These are phyloP conservation scores for Plasmodium fragile DNA, from an alignment of 169 alveolate genomes.

Conservation along the genomic window DNA sequence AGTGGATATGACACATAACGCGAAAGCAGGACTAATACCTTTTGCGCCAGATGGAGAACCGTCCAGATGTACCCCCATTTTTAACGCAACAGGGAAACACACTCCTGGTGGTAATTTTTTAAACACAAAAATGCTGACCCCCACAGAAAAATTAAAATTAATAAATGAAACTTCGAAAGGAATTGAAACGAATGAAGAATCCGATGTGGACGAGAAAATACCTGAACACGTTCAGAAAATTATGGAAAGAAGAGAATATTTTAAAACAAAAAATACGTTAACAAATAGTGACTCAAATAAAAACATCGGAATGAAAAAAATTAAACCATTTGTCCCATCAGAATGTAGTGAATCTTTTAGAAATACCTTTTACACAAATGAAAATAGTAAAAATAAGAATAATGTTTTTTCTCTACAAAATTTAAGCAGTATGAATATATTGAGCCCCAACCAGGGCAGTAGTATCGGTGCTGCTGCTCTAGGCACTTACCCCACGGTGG, in stretches of 20 bases:
- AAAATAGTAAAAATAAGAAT: constrained; percentile 46
- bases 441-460: neutral
- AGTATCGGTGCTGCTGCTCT: neutral
- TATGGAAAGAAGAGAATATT: constrained; percentile 75
- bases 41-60: neutral
- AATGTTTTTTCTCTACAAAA: constrained; percentile 41
- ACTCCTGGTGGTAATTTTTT: neutral
- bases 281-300: constrained; percentile 4
- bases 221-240: constrained; percentile 73
- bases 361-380: constrained; percentile 72
- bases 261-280: constrained; percentile 23
- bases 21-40: neutral
- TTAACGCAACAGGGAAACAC: constrained; percentile 2
- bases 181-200: constrained; percentile 35
- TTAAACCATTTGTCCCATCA: constrained; percentile 63
- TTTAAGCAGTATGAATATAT: constrained; percentile 11
- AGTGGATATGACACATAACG: neutral
- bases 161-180: constrained; percentile 53
- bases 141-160: constrained; percentile 31
- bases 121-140: constrained; percentile 29
- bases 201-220: constrained; percentile 16
- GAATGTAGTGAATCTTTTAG: constrained; percentile 74
- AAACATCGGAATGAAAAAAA: constrained; percentile 5
- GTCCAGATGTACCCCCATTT: neutral
- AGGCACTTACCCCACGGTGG: neutral